Percentiles rank a stretch among this genome's conserved stretches.
Evolutionary conservation across 345 rosid species (phyloP).

Genomic region (Gynandropsis gynandra): DNA sequence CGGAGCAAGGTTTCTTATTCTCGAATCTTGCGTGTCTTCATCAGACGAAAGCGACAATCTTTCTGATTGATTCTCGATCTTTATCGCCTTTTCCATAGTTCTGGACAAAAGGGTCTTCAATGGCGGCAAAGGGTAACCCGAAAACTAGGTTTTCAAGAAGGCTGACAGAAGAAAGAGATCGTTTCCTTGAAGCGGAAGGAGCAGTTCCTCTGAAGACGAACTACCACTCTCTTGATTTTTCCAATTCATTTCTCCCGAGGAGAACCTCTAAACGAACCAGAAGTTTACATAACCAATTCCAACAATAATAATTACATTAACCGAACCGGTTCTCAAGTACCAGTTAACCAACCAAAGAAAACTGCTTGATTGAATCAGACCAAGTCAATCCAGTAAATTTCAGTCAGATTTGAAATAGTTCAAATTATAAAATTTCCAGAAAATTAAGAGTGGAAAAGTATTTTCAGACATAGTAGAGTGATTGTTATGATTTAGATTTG

Average conservation of each 20-base stretch:
- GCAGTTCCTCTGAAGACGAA: background rate
- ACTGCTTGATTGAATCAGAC: no score
- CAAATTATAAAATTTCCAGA: no score
- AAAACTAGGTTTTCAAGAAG: background rate
- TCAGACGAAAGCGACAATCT: background rate
- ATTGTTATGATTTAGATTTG: no score
- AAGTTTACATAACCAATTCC: constrained; percentile 11
- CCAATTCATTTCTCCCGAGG: background rate
- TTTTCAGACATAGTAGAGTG: no score
- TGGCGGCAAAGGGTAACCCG: background rate
- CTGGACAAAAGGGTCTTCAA: constrained; percentile 11
- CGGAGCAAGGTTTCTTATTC: background rate
- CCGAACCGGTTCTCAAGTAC: constrained; percentile 11
- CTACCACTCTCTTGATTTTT: background rate
- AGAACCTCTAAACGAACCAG: constrained; percentile 10
- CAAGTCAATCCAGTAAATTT: no score
- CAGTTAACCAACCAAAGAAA: constrained; percentile 13
- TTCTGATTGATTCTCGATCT: constrained; percentile 9
- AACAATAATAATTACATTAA: constrained; percentile 1
- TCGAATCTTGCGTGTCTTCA: no score
- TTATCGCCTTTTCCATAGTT: constrained; percentile 8
- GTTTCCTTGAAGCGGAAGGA: constrained; percentile 15
- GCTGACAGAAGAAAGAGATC: background rate
- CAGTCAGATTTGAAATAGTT: no score
- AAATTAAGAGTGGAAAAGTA: no score